Evolutionary conservation across 2,329 filamentous ascomycete species (phyloP).

Genomic region (Cryphonectria parasitica): DNA sequence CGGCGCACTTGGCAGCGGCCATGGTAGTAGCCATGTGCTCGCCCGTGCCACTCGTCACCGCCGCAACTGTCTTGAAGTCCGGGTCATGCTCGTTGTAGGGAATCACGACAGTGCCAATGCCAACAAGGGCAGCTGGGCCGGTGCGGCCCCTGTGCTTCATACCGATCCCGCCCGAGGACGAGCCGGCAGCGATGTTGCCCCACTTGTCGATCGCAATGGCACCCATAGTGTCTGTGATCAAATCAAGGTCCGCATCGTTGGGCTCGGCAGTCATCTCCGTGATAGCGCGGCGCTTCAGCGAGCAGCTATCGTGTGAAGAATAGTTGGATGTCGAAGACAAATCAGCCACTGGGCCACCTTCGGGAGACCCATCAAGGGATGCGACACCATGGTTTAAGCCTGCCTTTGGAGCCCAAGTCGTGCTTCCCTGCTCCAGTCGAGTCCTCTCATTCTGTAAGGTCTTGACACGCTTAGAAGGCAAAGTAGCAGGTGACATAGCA

Average conservation of each 20-base stretch:
- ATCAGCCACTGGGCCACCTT: neutral
- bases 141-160: constrained; percentile 96
- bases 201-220: constrained; percentile 88
- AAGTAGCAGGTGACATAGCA: neutral
- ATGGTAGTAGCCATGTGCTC: constrained; percentile 98
- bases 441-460: constrained; percentile 10
- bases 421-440: neutral
- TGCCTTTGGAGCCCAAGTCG: constrained; percentile 3
- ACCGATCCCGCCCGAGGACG: constrained; percentile 95
- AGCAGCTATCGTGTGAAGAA: neutral
- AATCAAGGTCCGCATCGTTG: constrained; percentile 49
- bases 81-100: constrained; percentile 73
- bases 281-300: constrained; percentile 12
- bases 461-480: constrained; percentile 25
- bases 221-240: constrained; percentile 89
- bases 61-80: constrained; percentile 72
- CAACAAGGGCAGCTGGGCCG: constrained; percentile 90
- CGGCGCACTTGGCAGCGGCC: constrained; percentile 84
- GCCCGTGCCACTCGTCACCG: constrained; percentile 91
- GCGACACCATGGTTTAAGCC: neutral
- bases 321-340: neutral
- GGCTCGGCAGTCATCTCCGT: constrained; percentile 26
- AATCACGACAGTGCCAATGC: constrained; percentile 88
- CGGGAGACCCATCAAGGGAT: neutral
- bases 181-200: constrained; percentile 90